Evolutionary conservation across 352 stramenopile species (phyloP).

Genomic region (Globisporangium okanoganense): DNA sequence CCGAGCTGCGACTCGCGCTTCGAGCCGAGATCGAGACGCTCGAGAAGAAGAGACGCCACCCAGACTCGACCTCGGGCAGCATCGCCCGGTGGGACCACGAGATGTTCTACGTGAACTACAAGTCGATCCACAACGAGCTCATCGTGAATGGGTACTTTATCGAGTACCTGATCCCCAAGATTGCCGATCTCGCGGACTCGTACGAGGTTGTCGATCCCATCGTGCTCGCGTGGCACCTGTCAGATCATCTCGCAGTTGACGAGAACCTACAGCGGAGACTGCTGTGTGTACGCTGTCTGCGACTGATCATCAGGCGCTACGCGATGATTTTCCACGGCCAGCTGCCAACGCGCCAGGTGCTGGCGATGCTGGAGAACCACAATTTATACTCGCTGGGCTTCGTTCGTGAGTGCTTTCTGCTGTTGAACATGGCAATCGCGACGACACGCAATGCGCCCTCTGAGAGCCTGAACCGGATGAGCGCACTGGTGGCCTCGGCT

Average conservation of each 20-base stretch:
- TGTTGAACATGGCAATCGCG: conserved; percentile 69
- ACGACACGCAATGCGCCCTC: conserved; percentile 62
- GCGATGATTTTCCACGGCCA: conserved; percentile 79
- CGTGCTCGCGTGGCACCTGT: conserved; percentile 78
- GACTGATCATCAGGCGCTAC: conserved; percentile 67
- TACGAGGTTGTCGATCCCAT: conserved; percentile 74
- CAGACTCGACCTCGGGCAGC: conserved; percentile 19
- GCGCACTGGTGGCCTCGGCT: conserved; percentile 35
- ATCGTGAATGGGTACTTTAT: conserved; percentile 83
- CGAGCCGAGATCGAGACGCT: conserved; percentile 48
- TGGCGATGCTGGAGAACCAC: conserved; percentile 61
- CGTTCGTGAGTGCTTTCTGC: conserved; percentile 70
- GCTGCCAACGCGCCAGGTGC: conserved; percentile 51
- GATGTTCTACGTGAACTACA: conserved; percentile 76
- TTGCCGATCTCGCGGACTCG: conserved; percentile 54
- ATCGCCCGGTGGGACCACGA: conserved; percentile 68
- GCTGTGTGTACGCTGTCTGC: conserved; percentile 61
- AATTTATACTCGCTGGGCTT: conserved; percentile 40
- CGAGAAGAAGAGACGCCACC: conserved; percentile 25
- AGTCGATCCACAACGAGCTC: conserved; percentile 68
- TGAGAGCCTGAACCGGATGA: conserved; percentile 58
- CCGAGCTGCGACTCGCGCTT: conserved; percentile 55
- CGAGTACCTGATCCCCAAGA: conserved; percentile 61
- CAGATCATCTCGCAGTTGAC: conserved; percentile 64
- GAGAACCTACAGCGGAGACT: conserved; percentile 53